Base-by-base conservation (phyloP, 2,329 filamentous ascomycete genomes). In the Apiospora phragmitis region DNA sequence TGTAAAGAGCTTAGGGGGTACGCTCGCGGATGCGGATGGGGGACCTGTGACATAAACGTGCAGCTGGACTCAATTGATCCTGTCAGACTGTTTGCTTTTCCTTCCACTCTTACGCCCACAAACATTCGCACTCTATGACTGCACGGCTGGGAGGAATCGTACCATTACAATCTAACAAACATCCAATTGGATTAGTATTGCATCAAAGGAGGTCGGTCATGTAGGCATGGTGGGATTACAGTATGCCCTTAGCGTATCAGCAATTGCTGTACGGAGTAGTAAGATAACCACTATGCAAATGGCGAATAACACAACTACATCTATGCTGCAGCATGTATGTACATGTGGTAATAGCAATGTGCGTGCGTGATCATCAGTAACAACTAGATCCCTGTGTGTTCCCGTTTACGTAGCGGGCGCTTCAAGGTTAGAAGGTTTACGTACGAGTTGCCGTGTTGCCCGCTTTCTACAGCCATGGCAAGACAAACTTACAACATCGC, bases 1-100 rank as follows among this genome's bases (percentile, higher is more conserved):
- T 62, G 18, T n/a, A 26, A 45, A 67, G 38, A 18, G 65, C 3
- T 21, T 62, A 62, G 26, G 42, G 26, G 65, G 38, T 18, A n/a
- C 38, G 38, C 21, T 41, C 38, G 65, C 38, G 65, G 42, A 45
- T 18, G 65, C 38, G 65, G 42, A 45, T 45, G 65, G 65, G 65
- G 45, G 65, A 26, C 65, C 65, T 45, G 68, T 73, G 72, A 75
- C 73, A 73, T 74, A 74, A 73, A 72, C 70, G 65, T 75, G 72
- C 74, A 73, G 70, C 49, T 70, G 55, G 55, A 9, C 21, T n/a
- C 65, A 24, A 42, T 41, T 65, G 32, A 14, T 65, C 24, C 32
- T 21, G 43, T 8, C 43, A 47, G 43, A n/a, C 43, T n/a, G 21
- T 47, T 47, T 47, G 26, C 26, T 47, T n/a, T 21, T 18, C 16